Base-by-base conservation (phyloP, 768 basidiomycete species). In the Lentinus brumalis region DNA sequence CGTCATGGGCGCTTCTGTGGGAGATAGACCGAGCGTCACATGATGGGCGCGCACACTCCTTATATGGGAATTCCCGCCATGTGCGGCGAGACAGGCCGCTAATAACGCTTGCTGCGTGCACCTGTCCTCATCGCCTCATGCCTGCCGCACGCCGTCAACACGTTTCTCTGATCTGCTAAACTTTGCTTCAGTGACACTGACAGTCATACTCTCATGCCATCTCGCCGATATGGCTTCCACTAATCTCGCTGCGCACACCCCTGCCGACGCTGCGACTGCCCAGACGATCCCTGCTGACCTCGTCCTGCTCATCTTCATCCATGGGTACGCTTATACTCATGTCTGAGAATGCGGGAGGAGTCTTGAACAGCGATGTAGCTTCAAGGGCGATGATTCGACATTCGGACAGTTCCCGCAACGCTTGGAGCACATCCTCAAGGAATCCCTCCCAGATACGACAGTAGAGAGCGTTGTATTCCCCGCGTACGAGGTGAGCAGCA, bases 401-500 rank as follows among this genome's bases (percentile, higher is more conserved):
- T 95, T 95, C 63, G 79, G 76, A 40, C 78, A 81, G 58, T 98
- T 97, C 66, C 95, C 95, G 1, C 80, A 86, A 53, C 80, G 93
- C 53, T 77, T 98, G 31, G 83, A 85, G 60, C 92, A 96, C 69
- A 74, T 94, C 45, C 78, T 96, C 5, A 77, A 86, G 7, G 84
- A 90, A 67, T 88, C 85, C 0, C 77, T 91, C 29, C 71, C 77
- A 3, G 76, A 83, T 41, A 74, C 84, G 5, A 69, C 69, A 35
- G 85, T 91, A 10, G 91, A 96, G 71, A 89, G 83, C 61, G 74
- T 88, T n/a, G 78, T 93, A 14, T 97, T 96, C 69, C 95, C 95
- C 26, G 87, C 86, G 2, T 98, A 96, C 66, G 91, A 97, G 81
- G 92, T 91, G 64, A 50, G 60, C 18, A 9, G 21, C 41, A 31